Conservation (phyloP, 1,284 basidiomycete genomes). For the Marasmius oreades region DNA sequence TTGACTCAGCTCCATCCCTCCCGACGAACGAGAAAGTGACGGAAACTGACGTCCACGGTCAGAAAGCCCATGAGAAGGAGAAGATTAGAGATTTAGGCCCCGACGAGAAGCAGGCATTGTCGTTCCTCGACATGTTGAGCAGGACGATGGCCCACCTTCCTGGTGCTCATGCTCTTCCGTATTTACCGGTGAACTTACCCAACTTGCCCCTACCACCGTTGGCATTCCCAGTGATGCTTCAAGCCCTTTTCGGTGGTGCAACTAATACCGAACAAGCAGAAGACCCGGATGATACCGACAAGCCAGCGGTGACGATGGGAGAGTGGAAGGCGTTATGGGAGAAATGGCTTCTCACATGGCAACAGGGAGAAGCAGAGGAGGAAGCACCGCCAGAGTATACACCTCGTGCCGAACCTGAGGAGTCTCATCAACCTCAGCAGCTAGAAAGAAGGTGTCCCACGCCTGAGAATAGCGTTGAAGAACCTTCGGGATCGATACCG, state of each 20-base stretch:
- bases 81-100: slow-evolving; percentile 17
- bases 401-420: slow-evolving; percentile 39
- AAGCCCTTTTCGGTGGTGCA: slow-evolving; percentile 55
- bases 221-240: slow-evolving; percentile 77
- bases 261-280: slow-evolving; percentile 27
- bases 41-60: slow-evolving; percentile 11
- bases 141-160: slow-evolving; percentile 70
- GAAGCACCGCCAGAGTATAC: slow-evolving; percentile 69
- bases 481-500: slow-evolving; percentile 11
- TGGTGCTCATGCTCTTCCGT: slow-evolving; percentile 53
- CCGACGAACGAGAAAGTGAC: not conserved
- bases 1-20: not conserved
- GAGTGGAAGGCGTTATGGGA: slow-evolving; percentile 68
- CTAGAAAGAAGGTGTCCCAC: not conserved
- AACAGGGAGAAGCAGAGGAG: slow-evolving; percentile 36
- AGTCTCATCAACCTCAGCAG: not conserved
- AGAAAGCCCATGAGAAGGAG: slow-evolving; percentile 18
- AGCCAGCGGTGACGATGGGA: slow-evolving; percentile 36
- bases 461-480: not conserved
- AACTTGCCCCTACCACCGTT: slow-evolving; percentile 53
- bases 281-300: slow-evolving; percentile 29
- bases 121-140: slow-evolving; percentile 70
- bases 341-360: slow-evolving; percentile 62
- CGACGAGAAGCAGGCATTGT: slow-evolving; percentile 66
- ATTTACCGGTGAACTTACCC: slow-evolving; percentile 57